Evolutionary conservation across 768 basidiomycete genomes (phyloP).

Genomic region (Mycena latifolia): DNA sequence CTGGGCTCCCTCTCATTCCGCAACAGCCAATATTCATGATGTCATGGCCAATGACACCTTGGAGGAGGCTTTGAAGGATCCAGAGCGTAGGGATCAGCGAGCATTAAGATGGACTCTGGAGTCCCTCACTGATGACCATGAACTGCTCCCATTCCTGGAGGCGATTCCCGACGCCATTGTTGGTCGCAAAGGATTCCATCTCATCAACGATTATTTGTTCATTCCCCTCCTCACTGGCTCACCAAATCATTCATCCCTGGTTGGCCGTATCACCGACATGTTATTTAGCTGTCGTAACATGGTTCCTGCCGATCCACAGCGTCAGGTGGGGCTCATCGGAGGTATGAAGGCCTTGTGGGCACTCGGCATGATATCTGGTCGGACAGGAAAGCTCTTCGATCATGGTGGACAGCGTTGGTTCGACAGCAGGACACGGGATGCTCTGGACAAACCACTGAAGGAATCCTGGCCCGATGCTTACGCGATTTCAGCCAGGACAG

Average conservation of each 20-base stretch:
- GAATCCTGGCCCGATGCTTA: neutral
- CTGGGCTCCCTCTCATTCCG: neutral
- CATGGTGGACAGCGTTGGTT: neutral
- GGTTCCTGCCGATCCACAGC: neutral
- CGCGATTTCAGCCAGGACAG: neutral
- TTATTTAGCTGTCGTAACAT: neutral
- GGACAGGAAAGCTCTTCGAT: neutral
- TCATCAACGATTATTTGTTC: neutral
- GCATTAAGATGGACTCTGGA: neutral
- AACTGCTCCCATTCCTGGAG: neutral
- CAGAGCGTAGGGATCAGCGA: neutral
- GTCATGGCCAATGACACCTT: neutral
- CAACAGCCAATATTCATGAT: neutral
- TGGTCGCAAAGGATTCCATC: neutral
- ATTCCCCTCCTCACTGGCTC: neutral
- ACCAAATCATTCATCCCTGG: neutral
- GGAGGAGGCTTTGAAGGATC: neutral
- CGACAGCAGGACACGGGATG: no score
- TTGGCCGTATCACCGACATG: neutral
- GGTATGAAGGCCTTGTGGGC: slow-evolving; percentile 13
- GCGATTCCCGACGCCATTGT: neutral
- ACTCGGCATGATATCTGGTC: neutral
- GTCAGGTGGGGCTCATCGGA: neutral
- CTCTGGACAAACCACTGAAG: no score
- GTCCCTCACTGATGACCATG: neutral